Percentiles rank a stretch among this genome's conserved stretches.
Evolutionary conservation across 139 green algal species (phyloP).

Genomic region (Picocystis salinarum): DNA sequence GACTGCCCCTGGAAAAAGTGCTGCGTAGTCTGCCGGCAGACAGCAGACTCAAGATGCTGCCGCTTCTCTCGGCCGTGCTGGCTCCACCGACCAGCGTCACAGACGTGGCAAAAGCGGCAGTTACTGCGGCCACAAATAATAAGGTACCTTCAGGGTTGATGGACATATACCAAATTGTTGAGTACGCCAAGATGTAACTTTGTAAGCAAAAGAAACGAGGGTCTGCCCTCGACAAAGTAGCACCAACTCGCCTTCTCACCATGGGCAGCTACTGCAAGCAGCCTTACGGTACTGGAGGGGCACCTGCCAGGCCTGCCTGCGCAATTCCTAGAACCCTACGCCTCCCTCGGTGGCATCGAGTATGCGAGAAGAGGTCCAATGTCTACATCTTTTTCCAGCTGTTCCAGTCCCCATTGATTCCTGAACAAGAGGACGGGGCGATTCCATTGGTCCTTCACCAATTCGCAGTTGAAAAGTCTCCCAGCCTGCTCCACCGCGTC

Average conservation of each 20-base stretch:
- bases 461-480: slow-evolving; percentile 43
- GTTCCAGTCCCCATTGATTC: slow-evolving; percentile 43
- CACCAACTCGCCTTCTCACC: no score
- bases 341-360: no score
- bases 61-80: slow-evolving; percentile 40
- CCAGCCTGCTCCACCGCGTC: slow-evolving; percentile 26
- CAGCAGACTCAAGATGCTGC: slow-evolving; percentile 29
- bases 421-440: slow-evolving; percentile 51
- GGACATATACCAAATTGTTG: slow-evolving; percentile 42
- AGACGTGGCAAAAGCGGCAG: slow-evolving; percentile 48
- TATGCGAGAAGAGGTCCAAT: no score
- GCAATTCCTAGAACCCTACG: no score
- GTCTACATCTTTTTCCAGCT: no score
- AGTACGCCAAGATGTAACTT: no score
- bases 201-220: no score
- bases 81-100: slow-evolving; percentile 47
- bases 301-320: no score
- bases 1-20: slow-evolving; percentile 18
- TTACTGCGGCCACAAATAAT: slow-evolving; percentile 47
- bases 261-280: no score
- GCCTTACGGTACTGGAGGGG: no score
- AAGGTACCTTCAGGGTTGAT: slow-evolving; percentile 39
- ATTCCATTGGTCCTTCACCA: slow-evolving; percentile 43
- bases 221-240: no score
- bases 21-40: slow-evolving; percentile 29